Evolutionary conservation across 306 rosid genomes (phyloP), one percentile per base, ranked within the genome.

Genomic region (Arachis stenosperma): DNA sequence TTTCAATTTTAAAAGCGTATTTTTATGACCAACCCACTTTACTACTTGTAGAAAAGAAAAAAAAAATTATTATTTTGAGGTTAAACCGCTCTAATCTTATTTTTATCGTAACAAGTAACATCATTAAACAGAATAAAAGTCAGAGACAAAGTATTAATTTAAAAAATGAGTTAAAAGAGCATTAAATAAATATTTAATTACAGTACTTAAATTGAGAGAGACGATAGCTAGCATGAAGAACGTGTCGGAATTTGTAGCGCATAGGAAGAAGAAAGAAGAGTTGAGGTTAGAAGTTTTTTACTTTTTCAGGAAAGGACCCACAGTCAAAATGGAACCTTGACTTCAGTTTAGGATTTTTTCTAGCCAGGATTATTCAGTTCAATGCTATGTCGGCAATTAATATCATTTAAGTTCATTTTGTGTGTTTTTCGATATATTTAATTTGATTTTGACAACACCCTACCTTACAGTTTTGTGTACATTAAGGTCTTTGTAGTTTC

Each of bases 1-100:
- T 33, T 33, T 33, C 37, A 77, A 22, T 60, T 75, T 59, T 74
- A 65, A 33, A 33, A 84, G 88, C 87, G 73, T 80, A 64, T 57
- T 86, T 86, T 81, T 84, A 83, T 81, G 88, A 90, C 92, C 84
- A 75, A 75, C 55, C 61, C 7, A 2, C 0, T 51, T 57, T 7
- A 2, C 0, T 11, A 61, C 14, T 65, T 67, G 44, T 42, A 60
- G 22, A 14, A 37, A 53, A 17, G 8, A 33, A 33, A 33, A 3
- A 2, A 33, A 33, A 2, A 1, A 33, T 33, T 33, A 33, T 33
- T 33, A 2, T 10, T 3, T 0, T 2, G 39, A 37, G 53, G 63
- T 59, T 75, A 48, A 71, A 39, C 42, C 37, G 14, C 51, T 57
- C n/a, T 42, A 11, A 46, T 2, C n/a, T 69, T 53, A 9, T 4